Evolutionary conservation across 345 rosid genomes (phyloP).

Genomic region (Capsella bursapastoris): DNA sequence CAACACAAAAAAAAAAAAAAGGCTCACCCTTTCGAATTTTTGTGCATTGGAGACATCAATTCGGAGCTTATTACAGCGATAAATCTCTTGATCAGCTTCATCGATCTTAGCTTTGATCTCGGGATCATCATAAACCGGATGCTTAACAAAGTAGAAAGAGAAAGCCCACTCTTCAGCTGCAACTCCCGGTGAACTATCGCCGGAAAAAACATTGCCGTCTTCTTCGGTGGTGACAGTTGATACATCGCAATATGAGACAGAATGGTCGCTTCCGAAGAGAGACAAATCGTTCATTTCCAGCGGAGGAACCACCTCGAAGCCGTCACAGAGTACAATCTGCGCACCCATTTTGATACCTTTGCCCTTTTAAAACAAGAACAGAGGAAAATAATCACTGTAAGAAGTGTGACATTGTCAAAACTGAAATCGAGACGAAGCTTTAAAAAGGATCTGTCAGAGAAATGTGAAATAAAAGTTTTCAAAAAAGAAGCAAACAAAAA

Average conservation of each 20-base stretch:
- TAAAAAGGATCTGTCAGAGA: constrained; percentile 20
- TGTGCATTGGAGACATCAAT: constrained; percentile 47
- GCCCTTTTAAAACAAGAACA: constrained; percentile 12
- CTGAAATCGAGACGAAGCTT: constrained; percentile 1
- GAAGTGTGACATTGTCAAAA: constrained; percentile 27
- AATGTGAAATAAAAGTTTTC: background rate
- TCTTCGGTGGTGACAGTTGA: constrained; percentile 48
- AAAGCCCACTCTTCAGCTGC: constrained; percentile 70
- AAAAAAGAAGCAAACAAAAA: background rate
- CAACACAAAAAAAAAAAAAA: background rate
- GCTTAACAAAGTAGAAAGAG: constrained; percentile 63
- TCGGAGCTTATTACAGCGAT: constrained; percentile 52
- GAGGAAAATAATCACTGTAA: constrained; percentile 26
- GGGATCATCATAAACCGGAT: constrained; percentile 64
- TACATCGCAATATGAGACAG: constrained; percentile 55
- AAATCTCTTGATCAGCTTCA: constrained; percentile 69
- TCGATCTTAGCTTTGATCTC: constrained; percentile 61
- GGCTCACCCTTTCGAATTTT: constrained; percentile 64
- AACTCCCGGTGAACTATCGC: constrained; percentile 57
- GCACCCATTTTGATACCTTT: constrained; percentile 27
- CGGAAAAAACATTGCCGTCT: constrained; percentile 53
- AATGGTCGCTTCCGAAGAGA: constrained; percentile 49
- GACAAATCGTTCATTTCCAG: constrained; percentile 55
- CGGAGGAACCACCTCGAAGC: constrained; percentile 65
- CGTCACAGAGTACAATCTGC: constrained; percentile 45